Base-by-base conservation (phyloP, 331 rosid genomes). In the Quercus lobata region DNA sequence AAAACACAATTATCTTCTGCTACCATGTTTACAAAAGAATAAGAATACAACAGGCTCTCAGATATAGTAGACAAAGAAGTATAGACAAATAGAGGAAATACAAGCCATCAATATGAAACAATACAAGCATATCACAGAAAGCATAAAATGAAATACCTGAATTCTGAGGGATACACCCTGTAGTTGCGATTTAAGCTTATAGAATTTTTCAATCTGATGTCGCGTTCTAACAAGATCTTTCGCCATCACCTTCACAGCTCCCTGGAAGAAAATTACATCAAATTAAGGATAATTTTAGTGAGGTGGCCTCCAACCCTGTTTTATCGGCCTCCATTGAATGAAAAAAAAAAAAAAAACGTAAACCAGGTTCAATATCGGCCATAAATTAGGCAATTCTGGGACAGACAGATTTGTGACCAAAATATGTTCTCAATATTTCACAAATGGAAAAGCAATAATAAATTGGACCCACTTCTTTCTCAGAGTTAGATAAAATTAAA, bases 221-320 rank as follows among this genome's bases (percentile, higher is more conserved):
- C 99, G 82, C n/a, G 98, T 96, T 89, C 99, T 88, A 80, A 96
- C 96, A 15, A 96, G 98, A 87, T 96, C 99, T 83, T 96, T 96
- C 5, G 99, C 99, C 99, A 96, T 96, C 79, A 96, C 98, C 84
- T 85, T 93, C 27, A 96, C 99, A 79, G 99, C 99, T 72, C 99
- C 99, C 99, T 96, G 86, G 54, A 87, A 81, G 21, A 87, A 75
- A 79, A 75, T 62, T 72, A 52, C 24, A 66, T 53, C 53, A 79
- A 79, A 70, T 55, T 52, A 79, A 82, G 76, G 55, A 56, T 77
- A 75, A 57, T 71, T 69, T 72, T 70, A 70, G 4, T 4, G 18
- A n/a, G 8, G 16, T 68, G 72, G 72, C 27, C 52, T 19, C 53
- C 27, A 68, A 35, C 19, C 53, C 72, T 29, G 41, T 29, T 6